phyloP scores from a whole-genome alignment of 1,139 yeast species.

The Debaryomyces fabryi region DNA sequence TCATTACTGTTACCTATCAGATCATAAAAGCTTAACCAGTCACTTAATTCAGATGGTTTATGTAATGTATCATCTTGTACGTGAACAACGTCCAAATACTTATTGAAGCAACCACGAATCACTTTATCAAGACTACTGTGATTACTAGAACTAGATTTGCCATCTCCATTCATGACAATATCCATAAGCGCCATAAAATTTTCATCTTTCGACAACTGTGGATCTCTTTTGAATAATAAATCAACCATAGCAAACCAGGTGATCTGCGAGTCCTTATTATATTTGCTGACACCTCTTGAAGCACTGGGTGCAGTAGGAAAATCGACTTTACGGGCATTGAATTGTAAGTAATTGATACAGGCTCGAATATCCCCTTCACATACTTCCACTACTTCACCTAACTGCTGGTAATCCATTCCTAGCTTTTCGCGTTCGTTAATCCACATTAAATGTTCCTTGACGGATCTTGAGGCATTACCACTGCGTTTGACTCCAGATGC shows the following conservation, averaged over 20 bases:
- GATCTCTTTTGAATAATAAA: constrained; percentile 53
- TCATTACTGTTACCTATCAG: constrained; percentile 42
- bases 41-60: constrained; percentile 67
- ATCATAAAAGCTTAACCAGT: constrained; percentile 80
- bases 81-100: constrained; percentile 53
- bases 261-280: constrained; percentile 54
- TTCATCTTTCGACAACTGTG: constrained; percentile 47
- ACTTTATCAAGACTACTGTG: constrained; percentile 61
- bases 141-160: constrained; percentile 47
- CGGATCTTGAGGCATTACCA: constrained; percentile 41
- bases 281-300: constrained; percentile 14
- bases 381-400: constrained; percentile 60
- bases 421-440: constrained; percentile 37
- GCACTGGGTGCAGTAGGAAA: constrained; percentile 8
- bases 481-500: constrained; percentile 34
- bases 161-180: constrained; percentile 36
- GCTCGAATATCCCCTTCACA: constrained; percentile 88
- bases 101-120: constrained; percentile 70
- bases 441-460: constrained; percentile 42
- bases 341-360: constrained; percentile 82
- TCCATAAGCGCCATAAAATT: constrained; percentile 48
- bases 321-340: constrained; percentile 42
- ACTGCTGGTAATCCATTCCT: constrained; percentile 35
- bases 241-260: constrained; percentile 65
- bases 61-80: constrained; percentile 65